phyloP scores from a whole-genome alignment of 345 rosid species.

The Murraya koenigii region DNA sequence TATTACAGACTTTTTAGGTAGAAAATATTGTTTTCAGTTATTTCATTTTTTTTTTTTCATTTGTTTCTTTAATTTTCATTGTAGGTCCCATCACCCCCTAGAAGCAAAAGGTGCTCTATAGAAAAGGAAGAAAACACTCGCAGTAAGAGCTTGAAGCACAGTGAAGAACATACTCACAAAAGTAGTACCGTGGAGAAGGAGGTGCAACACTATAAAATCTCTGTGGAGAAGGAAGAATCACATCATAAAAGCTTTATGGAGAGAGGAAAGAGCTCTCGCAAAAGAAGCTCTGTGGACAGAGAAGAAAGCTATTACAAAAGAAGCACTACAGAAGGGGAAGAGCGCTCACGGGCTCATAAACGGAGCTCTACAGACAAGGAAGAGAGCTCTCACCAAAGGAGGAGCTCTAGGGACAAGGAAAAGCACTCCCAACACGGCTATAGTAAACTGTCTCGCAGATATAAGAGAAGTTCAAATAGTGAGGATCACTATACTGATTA shows the following conservation, averaged over 20 bases:
- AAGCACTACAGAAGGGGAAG: constrained; percentile 25
- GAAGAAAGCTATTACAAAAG: constrained; percentile 17
- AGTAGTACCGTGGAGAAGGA: constrained; percentile 32
- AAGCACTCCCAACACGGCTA: constrained; percentile 22
- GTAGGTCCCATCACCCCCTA: constrained; percentile 88
- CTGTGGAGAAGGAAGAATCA: constrained; percentile 27
- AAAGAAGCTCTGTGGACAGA: constrained; percentile 14
- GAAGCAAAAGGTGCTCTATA: constrained; percentile 45
- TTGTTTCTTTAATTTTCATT: constrained; percentile 10
- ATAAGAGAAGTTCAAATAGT: constrained; percentile 18
- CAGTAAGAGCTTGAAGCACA: constrained; percentile 26
- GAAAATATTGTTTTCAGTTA: background rate
- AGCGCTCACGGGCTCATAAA: background rate
- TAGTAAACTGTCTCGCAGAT: constrained; percentile 18
- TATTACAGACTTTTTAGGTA: background rate
- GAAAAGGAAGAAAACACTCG: constrained; percentile 34
- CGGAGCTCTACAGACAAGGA: constrained; percentile 25
- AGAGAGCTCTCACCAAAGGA: constrained; percentile 17
- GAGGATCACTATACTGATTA: constrained; percentile 18
- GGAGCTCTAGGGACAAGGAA: constrained; percentile 32
- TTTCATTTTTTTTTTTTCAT: too few species aligned
- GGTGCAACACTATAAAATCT: constrained; percentile 28
- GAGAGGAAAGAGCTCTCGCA: constrained; percentile 17
- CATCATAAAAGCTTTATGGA: constrained; percentile 27
- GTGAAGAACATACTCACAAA: constrained; percentile 19